Evolutionary conservation across 495 filamentous ascomycete species (phyloP), one percentile per base, ranked within the genome.

Genomic region (Platismatia glauca): DNA sequence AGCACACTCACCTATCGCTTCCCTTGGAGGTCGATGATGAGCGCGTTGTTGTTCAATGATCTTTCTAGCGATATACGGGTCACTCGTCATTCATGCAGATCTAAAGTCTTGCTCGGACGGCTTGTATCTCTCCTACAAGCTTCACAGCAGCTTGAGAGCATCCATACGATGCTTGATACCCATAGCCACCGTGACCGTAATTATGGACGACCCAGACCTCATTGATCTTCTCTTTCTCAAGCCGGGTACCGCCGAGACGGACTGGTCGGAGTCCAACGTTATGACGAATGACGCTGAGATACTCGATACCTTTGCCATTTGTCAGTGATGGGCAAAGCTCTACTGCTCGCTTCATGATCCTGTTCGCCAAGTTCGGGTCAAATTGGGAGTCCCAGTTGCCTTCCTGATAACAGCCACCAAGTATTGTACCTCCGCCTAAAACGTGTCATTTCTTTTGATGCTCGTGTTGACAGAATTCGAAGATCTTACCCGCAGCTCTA

Each of bases 101-200:
- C 27, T 41, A 67, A 22, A 67, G 58, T 27, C 50, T 67, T 34
- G 63, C 24, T 66, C 35, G 48, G 37, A 57, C 27, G 37, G 7
- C 73, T 61, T 86, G 62, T 33, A 75, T 76, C 63, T 89, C 85
- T 46, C 87, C 81, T 22, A 95, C 89, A 71, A 97, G 72, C 67
- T 79, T 79, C 33, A 88, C 81, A 1, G 84, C 87, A 55, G 81
- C 78, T 66, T 84, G 75, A 0, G 91, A 85, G 75, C 89, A 91
- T 2, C 94, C 94, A 73, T 89, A 99, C 22, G 84, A 89, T 31
- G 84, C 82, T 72, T 99, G 94, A 69, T 96, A 91, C 60, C 86
- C 94, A 78, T 91, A 96, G 0, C 94, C 94, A 0, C 89, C 91
- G 77, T 96, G 93, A 13, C 95, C 95, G 71, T 99, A 99, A 67